Percentiles rank a stretch among this genome's conserved stretches.
phyloP scores from a whole-genome alignment of 495 filamentous ascomycete species.

The Lepidopterella palustris region DNA sequence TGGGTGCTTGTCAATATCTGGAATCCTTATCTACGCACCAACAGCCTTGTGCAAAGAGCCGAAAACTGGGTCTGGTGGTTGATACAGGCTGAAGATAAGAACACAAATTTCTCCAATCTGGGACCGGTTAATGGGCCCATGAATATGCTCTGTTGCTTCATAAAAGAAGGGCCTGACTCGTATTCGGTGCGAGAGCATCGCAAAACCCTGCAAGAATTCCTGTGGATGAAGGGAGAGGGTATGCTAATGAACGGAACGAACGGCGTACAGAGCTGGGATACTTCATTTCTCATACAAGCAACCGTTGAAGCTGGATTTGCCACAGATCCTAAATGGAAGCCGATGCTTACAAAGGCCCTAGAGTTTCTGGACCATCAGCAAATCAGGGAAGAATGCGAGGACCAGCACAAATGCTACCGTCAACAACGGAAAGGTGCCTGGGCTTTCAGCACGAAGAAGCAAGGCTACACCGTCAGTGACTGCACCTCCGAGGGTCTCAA shows the following conservation, averaged over 20 bases:
- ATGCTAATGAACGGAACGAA: slow-evolving; percentile 96
- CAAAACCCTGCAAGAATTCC: slow-evolving; percentile 73
- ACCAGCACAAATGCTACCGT: slow-evolving; percentile 78
- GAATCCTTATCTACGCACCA: slow-evolving; percentile 63
- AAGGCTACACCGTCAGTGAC: slow-evolving; percentile 93
- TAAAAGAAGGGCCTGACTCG: slow-evolving; percentile 72
- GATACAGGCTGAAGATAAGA: slow-evolving; percentile 82
- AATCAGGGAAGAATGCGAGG: slow-evolving; percentile 72
- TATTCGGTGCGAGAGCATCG: slow-evolving; percentile 69
- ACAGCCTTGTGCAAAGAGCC: slow-evolving; percentile 52
- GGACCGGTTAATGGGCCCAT: slow-evolving; percentile 86
- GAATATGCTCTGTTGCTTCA: slow-evolving; percentile 78
- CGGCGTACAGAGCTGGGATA: slow-evolving; percentile 95
- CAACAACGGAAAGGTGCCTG: slow-evolving; percentile 90
- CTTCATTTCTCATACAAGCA: slow-evolving; percentile 78
- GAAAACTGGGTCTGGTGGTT: slow-evolving; percentile 72
- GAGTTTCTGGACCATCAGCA: slow-evolving; percentile 88
- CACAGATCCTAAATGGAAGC: slow-evolving; percentile 65
- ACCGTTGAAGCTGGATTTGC: slow-evolving; percentile 73
- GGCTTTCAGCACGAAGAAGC: slow-evolving; percentile 86
- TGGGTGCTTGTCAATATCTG: slow-evolving; percentile 69
- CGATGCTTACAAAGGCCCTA: slow-evolving; percentile 78
- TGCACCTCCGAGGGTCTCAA: slow-evolving; percentile 89
- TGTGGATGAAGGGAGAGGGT: slow-evolving; percentile 89
- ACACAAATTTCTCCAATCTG: slow-evolving; percentile 80